These are phyloP conservation scores for Daldinia concentrica DNA, from an alignment of 495 filamentous ascomycete genomes.

Conservation along the genomic window DNA sequence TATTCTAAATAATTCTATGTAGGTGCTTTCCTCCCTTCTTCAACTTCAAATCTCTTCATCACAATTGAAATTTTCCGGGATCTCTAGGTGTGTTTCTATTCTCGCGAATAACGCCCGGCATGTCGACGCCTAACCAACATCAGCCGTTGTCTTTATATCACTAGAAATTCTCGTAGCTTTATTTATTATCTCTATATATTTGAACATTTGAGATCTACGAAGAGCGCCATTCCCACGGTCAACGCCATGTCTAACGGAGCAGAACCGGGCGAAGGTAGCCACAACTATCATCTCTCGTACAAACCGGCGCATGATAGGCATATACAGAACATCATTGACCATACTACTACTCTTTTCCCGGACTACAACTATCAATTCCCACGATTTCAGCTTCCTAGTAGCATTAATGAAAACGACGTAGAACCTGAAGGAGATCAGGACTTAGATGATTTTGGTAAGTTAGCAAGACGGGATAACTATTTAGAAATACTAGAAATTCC, in stretches of 20 bases:
- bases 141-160: not conserved
- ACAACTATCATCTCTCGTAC: constrained; percentile 26
- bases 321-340: constrained; percentile 44
- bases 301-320: constrained; percentile 32
- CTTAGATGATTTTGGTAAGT: constrained; percentile 51
- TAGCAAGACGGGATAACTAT: not conserved
- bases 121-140: not conserved
- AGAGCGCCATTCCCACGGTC: not conserved
- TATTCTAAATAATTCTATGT: not conserved
- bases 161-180: not conserved
- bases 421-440: constrained; percentile 18
- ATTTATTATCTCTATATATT: not conserved
- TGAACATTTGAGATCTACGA: not conserved
- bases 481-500: not conserved
- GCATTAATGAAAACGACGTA: not conserved
- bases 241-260: constrained; percentile 22
- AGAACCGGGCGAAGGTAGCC: constrained; percentile 14
- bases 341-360: constrained; percentile 40
- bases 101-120: not conserved
- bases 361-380: constrained; percentile 20
- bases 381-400: not conserved
- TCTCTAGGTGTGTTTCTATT: not conserved
- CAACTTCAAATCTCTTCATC: not conserved
- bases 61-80: not conserved
- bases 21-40: not conserved